Evolutionary conservation across 208 protist genomes (phyloP).

Genomic region (Ichthyophonus hoferi): DNA sequence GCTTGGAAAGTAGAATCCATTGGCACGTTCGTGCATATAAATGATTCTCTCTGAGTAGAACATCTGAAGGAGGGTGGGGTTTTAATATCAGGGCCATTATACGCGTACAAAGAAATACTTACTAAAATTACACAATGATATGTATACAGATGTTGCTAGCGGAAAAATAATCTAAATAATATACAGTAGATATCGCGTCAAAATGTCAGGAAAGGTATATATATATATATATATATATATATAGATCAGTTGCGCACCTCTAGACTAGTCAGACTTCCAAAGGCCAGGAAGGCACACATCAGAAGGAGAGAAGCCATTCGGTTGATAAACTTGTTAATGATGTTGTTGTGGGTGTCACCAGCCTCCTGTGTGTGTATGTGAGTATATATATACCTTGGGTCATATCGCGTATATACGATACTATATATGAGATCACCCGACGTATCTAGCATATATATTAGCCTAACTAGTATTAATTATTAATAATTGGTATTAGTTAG

Average conservation of each 20-base stretch:
- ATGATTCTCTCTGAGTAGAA: conserved; percentile 28
- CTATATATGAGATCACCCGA: neutral
- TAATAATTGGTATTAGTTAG: neutral
- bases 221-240: no score
- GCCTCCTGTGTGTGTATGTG: neutral
- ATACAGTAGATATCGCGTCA: no score
- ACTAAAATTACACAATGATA: no score
- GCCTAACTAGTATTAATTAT: neutral
- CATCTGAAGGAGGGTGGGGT: no score
- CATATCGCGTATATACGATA: neutral
- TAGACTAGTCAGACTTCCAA: conserved; percentile 33
- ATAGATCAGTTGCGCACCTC: conserved; percentile 15
- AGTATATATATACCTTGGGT: neutral
- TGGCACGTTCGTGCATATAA: neutral
- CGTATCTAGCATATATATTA: neutral
- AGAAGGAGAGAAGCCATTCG: conserved; percentile 33
- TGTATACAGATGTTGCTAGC: no score
- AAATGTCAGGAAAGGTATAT: no score
- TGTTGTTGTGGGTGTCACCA: conserved; percentile 3
- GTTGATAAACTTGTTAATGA: conserved; percentile 30
- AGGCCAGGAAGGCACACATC: conserved; percentile 41
- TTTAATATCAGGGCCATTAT: no score
- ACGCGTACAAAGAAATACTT: no score
- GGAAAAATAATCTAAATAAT: no score
- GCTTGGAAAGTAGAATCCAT: conserved; percentile 17